Base-by-base conservation (phyloP, 83 land plant species). In the Thuja plicata region DNA sequence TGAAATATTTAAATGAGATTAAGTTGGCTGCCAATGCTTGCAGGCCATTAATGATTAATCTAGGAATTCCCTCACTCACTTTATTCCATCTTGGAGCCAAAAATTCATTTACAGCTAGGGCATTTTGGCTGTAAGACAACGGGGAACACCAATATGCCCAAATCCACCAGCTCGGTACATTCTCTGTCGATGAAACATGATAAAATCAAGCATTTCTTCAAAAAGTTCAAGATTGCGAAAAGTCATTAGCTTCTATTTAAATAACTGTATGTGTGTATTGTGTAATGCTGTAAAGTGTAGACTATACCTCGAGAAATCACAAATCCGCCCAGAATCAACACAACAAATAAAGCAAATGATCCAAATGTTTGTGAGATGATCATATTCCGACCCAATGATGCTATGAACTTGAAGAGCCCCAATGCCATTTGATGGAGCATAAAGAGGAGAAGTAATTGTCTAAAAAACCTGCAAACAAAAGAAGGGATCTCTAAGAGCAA, bases 91-190 rank as follows among this genome's bases (percentile, higher is more conserved):
- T 92, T 17, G 92, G 87, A 34, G 94, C 93, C 80, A 92, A 92
- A 88, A 94, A 93, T 90, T 96, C 98, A 82, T 95, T 96, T 6
- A 93, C 97, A 41, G 90, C 90, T 46, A 96, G 87, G 34, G 95
- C 96, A 88, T 96, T 96, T 84, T 94, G 94, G n/a, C 89, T 92
- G 90, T 95, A 96, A 62, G 92, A 93, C 87, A 96, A 32, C 38
- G 98, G 98, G 4, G 98, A 96, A 17, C 87, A 60, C 95, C 95
- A 96, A 89, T 93, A 97, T 66, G 91, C 97, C 98, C 98, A 97
- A 60, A 91, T 89, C 98, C 98, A 96, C 96, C 96, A 96, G 19
- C 85, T 85, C 78, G 93, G 94, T 54, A 97, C 88, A 57, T 89
- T 81, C 7, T 91, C 98, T 96, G 92, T 87, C 40, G 76, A 35